Base-by-base conservation (phyloP, 2,329 filamentous ascomycete species). In the Pyricularia pennisetigena region DNA sequence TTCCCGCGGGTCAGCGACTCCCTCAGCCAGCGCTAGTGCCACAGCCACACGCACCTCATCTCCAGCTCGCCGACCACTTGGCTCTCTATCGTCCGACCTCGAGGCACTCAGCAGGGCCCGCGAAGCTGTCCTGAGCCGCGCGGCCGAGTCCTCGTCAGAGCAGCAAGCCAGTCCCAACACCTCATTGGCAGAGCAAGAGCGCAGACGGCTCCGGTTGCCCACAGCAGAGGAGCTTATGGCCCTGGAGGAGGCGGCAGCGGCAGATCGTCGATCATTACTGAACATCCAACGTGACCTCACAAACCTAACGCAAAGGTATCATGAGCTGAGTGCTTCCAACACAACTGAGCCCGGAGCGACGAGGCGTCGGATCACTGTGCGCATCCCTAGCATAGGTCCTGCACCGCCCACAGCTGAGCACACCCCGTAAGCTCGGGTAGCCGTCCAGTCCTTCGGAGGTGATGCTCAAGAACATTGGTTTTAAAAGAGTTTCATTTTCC, bases 371-470 rank as follows among this genome's bases (percentile, higher is more conserved):
- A 62, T 62, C 59, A 62, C 59, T 3, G 59, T 62, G 24, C 59
- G 59, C 26, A 28, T 62, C 12, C 59, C 59, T 62, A 62, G 59
- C 59, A 62, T 62, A 26, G 59, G 59, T 62, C n/a, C 59, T 26
- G 26, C 59, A 16, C 59, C 59, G 9, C 14, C 59, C 24, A 29
- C 59, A 10, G 12, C 59, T 10, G 59, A 62, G 26, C 59, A 26
- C n/a, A 62, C 24, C 14, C 59, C 59, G 12, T 62, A 16, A 7
- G 24, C n/a, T 26, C 24, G 9, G 57, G 5, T 24, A 26, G 8
- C 26, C n/a, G 57, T 4, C 79, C 41, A 20, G 20, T 8, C 14
- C 41, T 49, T 49, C n/a, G 41, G 41, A 49, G 41, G 41, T n/a
- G 41, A 49, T 49, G 8, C 41, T 49, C 41, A n/a, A n/a, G 3